These are phyloP conservation scores for Grammothele lineata DNA, from an alignment of 768 basidiomycete genomes.

Conservation along the genomic window DNA sequence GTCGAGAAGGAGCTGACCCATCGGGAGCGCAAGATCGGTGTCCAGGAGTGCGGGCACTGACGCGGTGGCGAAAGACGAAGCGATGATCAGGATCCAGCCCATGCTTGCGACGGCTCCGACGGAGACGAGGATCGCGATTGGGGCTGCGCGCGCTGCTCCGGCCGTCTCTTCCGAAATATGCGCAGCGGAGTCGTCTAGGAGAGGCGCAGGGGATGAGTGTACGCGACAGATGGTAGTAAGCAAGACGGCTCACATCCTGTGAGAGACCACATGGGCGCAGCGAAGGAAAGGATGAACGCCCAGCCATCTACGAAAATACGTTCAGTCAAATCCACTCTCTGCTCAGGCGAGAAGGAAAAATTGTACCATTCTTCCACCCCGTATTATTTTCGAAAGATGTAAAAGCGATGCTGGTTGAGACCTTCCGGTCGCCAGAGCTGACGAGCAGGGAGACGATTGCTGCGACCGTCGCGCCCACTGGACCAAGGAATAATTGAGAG, in stretches of 20 bases:
- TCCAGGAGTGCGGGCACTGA: constrained; percentile 49
- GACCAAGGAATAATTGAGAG: not conserved
- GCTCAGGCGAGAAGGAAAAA: not conserved
- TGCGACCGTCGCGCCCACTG: constrained; percentile 63
- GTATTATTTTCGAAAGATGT: constrained; percentile 66
- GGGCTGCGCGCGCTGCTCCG: constrained; percentile 58
- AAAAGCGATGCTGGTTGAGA: constrained; percentile 66
- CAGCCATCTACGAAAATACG: constrained; percentile 68
- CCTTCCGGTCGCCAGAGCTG: constrained; percentile 44
- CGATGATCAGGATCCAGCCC: constrained; percentile 60
- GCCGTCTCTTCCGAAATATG: constrained; percentile 73
- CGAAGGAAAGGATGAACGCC: constrained; percentile 70
- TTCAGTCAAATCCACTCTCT: not conserved
- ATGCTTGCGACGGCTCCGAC: constrained; percentile 53
- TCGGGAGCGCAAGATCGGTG: constrained; percentile 52
- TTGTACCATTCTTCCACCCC: constrained; percentile 59
- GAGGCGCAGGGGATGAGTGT: not conserved
- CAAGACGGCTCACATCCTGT: constrained; percentile 50
- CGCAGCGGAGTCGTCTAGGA: constrained; percentile 67
- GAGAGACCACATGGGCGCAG: constrained; percentile 74
- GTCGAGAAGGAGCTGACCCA: constrained; percentile 67
- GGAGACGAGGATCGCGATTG: constrained; percentile 63
- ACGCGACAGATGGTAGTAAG: not conserved
- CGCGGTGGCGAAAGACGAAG: constrained; percentile 56
- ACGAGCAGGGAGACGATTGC: constrained; percentile 58